A percentile compares a stretch with the other conserved stretches of the same genome.
These are phyloP conservation scores for Davidsoniella eucalypti DNA, from an alignment of 2,329 filamentous ascomycete species.

Conservation along the genomic window DNA sequence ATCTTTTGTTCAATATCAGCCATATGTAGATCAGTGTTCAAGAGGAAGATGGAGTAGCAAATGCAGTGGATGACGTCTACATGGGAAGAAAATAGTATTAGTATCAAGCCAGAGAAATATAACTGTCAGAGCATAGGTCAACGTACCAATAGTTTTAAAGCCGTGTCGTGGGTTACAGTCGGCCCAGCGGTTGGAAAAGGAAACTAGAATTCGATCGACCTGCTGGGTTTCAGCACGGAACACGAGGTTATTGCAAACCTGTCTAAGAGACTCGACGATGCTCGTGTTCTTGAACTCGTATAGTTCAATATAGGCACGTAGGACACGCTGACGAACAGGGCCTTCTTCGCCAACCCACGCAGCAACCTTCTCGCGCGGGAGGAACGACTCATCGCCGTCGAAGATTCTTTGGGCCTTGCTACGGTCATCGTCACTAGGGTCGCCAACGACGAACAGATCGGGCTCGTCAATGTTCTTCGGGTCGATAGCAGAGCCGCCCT, in stretches of 20 bases:
- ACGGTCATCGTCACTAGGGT: constrained; percentile 51
- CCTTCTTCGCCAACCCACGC: constrained; percentile 75
- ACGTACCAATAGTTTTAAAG: constrained; percentile 71
- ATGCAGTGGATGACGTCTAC: constrained; percentile 90
- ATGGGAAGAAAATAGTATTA: constrained; percentile 17
- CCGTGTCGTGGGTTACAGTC: constrained; percentile 84
- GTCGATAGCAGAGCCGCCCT: constrained; percentile 17
- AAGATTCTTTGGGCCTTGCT: constrained; percentile 70
- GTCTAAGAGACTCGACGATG: constrained; percentile 61
- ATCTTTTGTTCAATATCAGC: constrained; percentile 94
- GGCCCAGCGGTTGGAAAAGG: constrained; percentile 82
- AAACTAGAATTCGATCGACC: constrained; percentile 82
- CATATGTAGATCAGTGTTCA: constrained; percentile 91
- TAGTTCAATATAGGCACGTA: constrained; percentile 74
- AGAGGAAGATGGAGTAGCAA: constrained; percentile 83
- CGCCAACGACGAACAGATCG: constrained; percentile 35
- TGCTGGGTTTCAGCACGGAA: constrained; percentile 91
- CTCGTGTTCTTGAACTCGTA: constrained; percentile 75
- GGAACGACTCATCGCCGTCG: constrained; percentile 67
- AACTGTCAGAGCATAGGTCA: background rate
- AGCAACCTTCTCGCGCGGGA: constrained; percentile 63
- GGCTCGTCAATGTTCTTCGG: constrained; percentile 38
- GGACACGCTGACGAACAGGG: constrained; percentile 37
- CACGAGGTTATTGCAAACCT: constrained; percentile 65
- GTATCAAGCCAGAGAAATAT: constrained; percentile 13